These are phyloP conservation scores for Pythium rhizo-oryzae DNA, from an alignment of 352 stramenopile species.

Conservation along the genomic window DNA sequence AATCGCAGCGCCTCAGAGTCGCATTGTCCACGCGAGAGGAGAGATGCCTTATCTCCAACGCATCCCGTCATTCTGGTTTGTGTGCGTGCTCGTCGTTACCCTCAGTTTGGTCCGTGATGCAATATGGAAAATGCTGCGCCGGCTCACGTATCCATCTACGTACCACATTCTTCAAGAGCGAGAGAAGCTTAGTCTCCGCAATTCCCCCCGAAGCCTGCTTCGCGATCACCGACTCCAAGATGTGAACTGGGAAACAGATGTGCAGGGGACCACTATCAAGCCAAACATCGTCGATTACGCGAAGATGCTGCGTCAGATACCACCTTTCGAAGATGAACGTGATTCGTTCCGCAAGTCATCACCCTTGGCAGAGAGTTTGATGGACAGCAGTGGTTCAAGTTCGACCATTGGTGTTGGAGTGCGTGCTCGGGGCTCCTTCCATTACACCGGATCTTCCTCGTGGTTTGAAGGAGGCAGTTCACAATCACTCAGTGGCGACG, in stretches of 20 bases:
- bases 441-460: constrained; percentile 29
- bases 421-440: constrained; percentile 61
- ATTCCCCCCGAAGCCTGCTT: constrained; percentile 58
- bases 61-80: constrained; percentile 60
- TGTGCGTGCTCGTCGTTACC: constrained; percentile 60
- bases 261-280: constrained; percentile 29
- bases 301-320: constrained; percentile 49
- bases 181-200: constrained; percentile 61
- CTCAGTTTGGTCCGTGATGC: constrained; percentile 67
- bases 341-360: constrained; percentile 62
- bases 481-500: neutral
- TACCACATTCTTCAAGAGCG: constrained; percentile 85
- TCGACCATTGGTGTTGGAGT: constrained; percentile 37
- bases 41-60: constrained; percentile 72
- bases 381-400: constrained; percentile 29
- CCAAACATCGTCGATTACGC: constrained; percentile 49
- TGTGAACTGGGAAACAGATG: constrained; percentile 33
- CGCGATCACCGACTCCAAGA: constrained; percentile 28
- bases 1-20: constrained; percentile 50
- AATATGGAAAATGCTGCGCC: constrained; percentile 76
- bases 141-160: constrained; percentile 60
- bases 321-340: constrained; percentile 50
- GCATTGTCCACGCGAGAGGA: constrained; percentile 61
- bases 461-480: constrained; percentile 11
- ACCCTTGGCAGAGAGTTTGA: constrained; percentile 60